Conservation (phyloP, 768 basidiomycete species). For the Hortiboletus flavorubellus region DNA sequence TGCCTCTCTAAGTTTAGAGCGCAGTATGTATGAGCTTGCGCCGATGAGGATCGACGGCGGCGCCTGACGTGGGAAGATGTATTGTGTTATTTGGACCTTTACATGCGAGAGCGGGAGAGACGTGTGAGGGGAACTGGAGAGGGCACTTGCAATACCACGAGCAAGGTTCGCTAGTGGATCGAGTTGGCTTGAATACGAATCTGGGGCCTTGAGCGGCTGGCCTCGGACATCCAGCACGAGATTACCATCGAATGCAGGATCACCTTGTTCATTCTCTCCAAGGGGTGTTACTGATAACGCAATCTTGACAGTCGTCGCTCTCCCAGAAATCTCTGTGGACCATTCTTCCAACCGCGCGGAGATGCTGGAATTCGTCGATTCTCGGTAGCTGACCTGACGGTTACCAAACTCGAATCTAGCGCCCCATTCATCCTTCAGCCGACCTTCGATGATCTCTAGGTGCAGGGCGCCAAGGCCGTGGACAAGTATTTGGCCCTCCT, state of each 20-base stretch:
- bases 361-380: conserved; percentile 39
- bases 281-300: conserved; percentile 55
- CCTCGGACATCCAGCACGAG: conserved; percentile 57
- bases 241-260: conserved; percentile 76
- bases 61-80: conserved; percentile 40
- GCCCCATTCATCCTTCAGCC: conserved; percentile 77
- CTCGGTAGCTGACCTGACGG: conserved; percentile 79
- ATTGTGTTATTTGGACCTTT: conserved; percentile 49
- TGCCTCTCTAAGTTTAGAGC: conserved; percentile 55
- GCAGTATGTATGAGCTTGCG: conserved; percentile 62
- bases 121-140: conserved; percentile 79
- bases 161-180: conserved; percentile 54
- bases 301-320: conserved; percentile 47
- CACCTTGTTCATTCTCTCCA: conserved; percentile 52
- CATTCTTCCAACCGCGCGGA: conserved; percentile 42
- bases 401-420: conserved; percentile 73
- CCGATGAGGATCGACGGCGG: conserved; percentile 57
- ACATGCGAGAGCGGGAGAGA: conserved; percentile 66
- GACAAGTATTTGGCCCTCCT: conserved; percentile 80
- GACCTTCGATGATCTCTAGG: conserved; percentile 84
- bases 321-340: conserved; percentile 63
- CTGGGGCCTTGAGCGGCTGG: conserved; percentile 49
- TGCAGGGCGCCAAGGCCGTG: conserved; percentile 85
- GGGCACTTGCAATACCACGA: conserved; percentile 64
- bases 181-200: conserved; percentile 39